phyloP scores from a whole-genome alignment of 2,329 filamentous ascomycete genomes.

The Hortaea werneckii region DNA sequence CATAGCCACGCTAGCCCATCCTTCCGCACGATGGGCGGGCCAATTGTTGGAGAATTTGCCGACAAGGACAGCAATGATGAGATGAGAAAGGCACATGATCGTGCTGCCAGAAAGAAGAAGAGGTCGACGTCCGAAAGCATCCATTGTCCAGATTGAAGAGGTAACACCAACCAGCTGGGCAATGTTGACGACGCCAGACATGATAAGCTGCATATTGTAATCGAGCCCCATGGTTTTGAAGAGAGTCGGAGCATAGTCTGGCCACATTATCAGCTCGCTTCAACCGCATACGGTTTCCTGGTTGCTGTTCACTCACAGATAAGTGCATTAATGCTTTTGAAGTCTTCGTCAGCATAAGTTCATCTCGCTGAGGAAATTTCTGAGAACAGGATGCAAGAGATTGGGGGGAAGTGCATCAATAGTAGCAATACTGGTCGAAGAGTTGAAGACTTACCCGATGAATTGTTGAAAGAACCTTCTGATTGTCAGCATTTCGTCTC shows the following conservation, averaged over 20 bases:
- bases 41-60: conserved; percentile 39
- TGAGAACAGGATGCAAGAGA: too few species aligned
- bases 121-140: conserved; percentile 31
- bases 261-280: neutral
- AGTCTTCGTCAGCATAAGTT: neutral
- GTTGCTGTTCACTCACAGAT: conserved; percentile 26
- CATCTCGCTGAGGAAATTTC: too few species aligned
- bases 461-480: conserved; percentile 38
- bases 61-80: conserved; percentile 44
- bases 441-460: conserved; percentile 20
- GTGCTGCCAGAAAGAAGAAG: conserved; percentile 34
- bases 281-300: neutral
- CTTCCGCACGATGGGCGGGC: conserved; percentile 37
- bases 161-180: conserved; percentile 33
- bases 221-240: conserved; percentile 33
- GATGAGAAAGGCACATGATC: conserved; percentile 39
- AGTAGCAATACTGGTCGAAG: too few species aligned
- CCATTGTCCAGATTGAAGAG: conserved; percentile 35
- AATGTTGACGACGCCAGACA: conserved; percentile 34
- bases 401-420: too few species aligned
- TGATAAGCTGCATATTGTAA: conserved; percentile 29
- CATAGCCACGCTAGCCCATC: conserved; percentile 26
- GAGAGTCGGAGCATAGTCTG: conserved; percentile 35
- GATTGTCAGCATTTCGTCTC: neutral
- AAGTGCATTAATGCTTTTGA: conserved; percentile 27